A percentile compares a stretch with the other conserved stretches of the same genome.
Conservation (phyloP, 768 basidiomycete genomes). For the Boletus reticuloceps region DNA sequence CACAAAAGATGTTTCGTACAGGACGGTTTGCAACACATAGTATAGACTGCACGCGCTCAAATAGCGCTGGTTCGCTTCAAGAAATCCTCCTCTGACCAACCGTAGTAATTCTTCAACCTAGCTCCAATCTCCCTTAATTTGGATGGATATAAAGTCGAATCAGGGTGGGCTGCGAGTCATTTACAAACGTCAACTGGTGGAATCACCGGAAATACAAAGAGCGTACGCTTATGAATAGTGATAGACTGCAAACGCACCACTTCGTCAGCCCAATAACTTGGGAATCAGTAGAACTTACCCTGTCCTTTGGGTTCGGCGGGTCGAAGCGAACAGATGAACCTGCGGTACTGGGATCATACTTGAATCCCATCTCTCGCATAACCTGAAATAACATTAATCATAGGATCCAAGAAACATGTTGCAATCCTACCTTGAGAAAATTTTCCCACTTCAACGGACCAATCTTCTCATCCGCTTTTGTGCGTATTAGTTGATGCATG, state of each 20-base stretch:
- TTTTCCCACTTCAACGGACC: conserved; percentile 78
- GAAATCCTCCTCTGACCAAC: conserved; percentile 56
- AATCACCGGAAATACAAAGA: not conserved
- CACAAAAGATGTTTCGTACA: not conserved
- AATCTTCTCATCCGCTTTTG: conserved; percentile 52
- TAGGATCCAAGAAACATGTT: not conserved
- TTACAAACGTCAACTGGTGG: not conserved
- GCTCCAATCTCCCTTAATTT: conserved; percentile 52
- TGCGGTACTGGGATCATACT: conserved; percentile 68
- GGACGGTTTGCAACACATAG: not conserved
- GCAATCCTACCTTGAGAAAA: conserved; percentile 59
- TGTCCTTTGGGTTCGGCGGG: conserved; percentile 56
- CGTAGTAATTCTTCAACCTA: conserved; percentile 60
- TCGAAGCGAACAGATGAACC: conserved; percentile 83
- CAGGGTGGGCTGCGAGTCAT: conserved; percentile 61
- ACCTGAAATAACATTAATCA: conserved; percentile 40
- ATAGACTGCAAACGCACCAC: conserved; percentile 47
- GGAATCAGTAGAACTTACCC: conserved; percentile 30
- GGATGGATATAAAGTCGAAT: conserved; percentile 52
- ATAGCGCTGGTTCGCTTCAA: conserved; percentile 11
- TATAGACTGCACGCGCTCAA: conserved; percentile 2
- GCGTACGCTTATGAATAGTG: conserved; percentile 70
- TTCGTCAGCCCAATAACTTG: conserved; percentile 1
- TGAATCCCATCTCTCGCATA: conserved; percentile 79
- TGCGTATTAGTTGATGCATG: conserved; percentile 66